These are phyloP conservation scores for Phytophthora niederhauseri DNA, from an alignment of 352 stramenopile genomes.

Conservation along the genomic window DNA sequence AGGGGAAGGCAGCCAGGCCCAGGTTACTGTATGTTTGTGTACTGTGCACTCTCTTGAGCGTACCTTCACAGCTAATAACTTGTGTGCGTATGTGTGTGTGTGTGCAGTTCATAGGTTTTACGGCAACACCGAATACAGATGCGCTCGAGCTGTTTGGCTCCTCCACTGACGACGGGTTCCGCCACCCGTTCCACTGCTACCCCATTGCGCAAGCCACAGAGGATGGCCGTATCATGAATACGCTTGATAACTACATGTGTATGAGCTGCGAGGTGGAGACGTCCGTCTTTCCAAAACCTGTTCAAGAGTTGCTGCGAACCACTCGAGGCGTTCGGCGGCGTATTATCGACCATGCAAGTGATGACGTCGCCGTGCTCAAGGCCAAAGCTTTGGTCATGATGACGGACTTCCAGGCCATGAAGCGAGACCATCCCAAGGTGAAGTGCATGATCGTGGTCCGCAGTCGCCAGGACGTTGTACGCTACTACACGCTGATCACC, in stretches of 20 bases:
- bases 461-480: constrained; percentile 79
- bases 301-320: constrained; percentile 42
- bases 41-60: not conserved
- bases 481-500: constrained; percentile 70
- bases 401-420: constrained; percentile 59
- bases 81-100: not conserved
- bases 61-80: not conserved
- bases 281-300: constrained; percentile 46
- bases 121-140: constrained; percentile 71
- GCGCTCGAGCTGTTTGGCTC: constrained; percentile 78
- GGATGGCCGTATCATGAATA: constrained; percentile 67
- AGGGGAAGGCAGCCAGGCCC: constrained; percentile 45
- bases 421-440: constrained; percentile 19
- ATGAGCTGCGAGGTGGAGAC: constrained; percentile 63
- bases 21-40: constrained; percentile 43
- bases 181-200: constrained; percentile 75
- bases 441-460: constrained; percentile 87
- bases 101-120: constrained; percentile 81
- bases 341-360: constrained; percentile 70
- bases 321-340: constrained; percentile 35
- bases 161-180: constrained; percentile 10
- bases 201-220: constrained; percentile 61
- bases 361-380: constrained; percentile 63
- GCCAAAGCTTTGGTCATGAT: constrained; percentile 79
- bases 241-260: constrained; percentile 67